Base-by-base conservation (phyloP, 73 alveolate species). In the Paramecium pentaurelia region DNA sequence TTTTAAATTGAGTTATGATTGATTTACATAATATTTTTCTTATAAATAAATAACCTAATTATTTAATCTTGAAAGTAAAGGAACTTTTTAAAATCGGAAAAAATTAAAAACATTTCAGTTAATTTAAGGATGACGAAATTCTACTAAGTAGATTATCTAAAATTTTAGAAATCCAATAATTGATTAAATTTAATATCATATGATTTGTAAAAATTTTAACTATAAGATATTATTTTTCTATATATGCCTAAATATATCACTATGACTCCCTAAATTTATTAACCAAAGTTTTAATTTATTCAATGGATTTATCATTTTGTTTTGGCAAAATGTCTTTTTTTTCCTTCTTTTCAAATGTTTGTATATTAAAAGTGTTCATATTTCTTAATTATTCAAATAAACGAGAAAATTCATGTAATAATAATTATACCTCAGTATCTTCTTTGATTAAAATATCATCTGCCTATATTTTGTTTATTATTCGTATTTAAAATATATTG, bases 361-460 rank as follows among this genome's bases (percentile, higher is more conserved):
- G 7, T 1, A 80, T 47, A 11, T 45, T 80, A 80, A 80, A 80
- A 14, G 36, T 45, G n/a, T 80, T 80, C n/a, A 8, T 49, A 42
- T 80, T 22, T 49, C 58, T 80, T 42, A 80, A 49, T 47, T 25
- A 14, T 80, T 80, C 75, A 27, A 80, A 45, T 20, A 80, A 80
- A 4, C 91, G 47, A n/a, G 40, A 25, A 80, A 80, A 80, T 18
- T 80, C 91, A 77, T 77, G 40, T 0, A 77, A 7, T 40, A 44
- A 20, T 10, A 16, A 36, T 80, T 42, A 25, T 0, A 47, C 77
- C 16, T 80, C 91, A 32, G 91, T 80, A 11, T 80, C 91, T 27
- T 45, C 91, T 44, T 80, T 80, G 4, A 80, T 47, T 47, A 80
- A 80, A 45, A 80, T 80, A 80, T 80, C 77, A 80, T 80, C 91